Base-by-base conservation (phyloP, 257 asterid genomes). In the Forsythia viridissima region DNA sequence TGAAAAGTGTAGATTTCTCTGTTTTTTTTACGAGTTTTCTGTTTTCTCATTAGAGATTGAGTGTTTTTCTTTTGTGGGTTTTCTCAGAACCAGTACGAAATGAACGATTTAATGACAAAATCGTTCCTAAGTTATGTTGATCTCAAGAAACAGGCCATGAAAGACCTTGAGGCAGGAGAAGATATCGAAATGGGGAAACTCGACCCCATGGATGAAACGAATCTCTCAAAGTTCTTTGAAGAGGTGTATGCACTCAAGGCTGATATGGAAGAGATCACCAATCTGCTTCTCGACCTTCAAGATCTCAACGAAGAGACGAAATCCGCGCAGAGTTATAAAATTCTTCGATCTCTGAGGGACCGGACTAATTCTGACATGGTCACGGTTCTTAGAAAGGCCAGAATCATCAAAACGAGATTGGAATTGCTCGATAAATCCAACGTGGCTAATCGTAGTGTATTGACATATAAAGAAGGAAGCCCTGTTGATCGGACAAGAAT, bases 41-140 rank as follows among this genome's bases (percentile, higher is more conserved):
- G 39, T 71, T 43, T 4, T 38, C n/a, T 48, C 13, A 5, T 59
- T 0, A 13, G 48, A 6, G 40, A 55, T 46, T 36, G 3, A 11
- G 34, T 37, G 6, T 18, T 61, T 59, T 57, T 34, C 37, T 10
- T 30, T 70, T 78, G 70, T 3, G 38, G 80, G 71, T 36, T 21
- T n/a, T 80, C 42, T 70, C 85, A 78, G 89, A 86, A 83, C 77
- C 76, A 79, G 69, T n/a, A 76, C 83, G 79, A 87, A 87, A 92
- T 91, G 97, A 92, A 92, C 43, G 96, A 92, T 78, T 84, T 91
- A 39, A 90, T 91, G 97, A 90, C 97, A 9, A 92, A 86, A 67
- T 93, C 97, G 24, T 89, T 93, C 82, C 72, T 88, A 74, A 91
- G 87, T 83, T 93, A 93, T 76, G 97, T 93, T 2, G 95, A 93